Percentiles rank a stretch among this genome's conserved stretches.
These are phyloP conservation scores for Corrigiola litoralis DNA, from an alignment of 179 eudicot species.

Conservation along the genomic window DNA sequence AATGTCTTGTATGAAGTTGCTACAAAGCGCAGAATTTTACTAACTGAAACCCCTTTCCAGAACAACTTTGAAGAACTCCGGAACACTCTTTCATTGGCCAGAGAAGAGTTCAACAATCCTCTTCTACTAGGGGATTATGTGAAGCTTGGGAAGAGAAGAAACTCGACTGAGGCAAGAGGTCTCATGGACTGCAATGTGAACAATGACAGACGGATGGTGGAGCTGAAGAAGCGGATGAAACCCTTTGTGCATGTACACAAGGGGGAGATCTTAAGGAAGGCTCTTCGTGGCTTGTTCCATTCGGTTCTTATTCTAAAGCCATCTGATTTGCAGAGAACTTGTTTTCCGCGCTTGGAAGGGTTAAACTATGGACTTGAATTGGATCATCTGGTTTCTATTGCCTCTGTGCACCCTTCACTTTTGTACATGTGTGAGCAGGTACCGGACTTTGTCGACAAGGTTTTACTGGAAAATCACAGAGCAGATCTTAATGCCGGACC, in stretches of 20 bases:
- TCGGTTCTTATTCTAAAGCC: slow-evolving; percentile 47
- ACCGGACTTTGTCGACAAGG: background rate
- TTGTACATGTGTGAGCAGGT: background rate
- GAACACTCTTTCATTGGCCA: slow-evolving; percentile 29
- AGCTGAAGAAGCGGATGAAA: slow-evolving; percentile 29
- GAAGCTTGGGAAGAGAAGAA: background rate
- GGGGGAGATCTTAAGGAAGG: slow-evolving; percentile 26
- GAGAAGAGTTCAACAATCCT: slow-evolving; percentile 29
- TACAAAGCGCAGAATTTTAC: slow-evolving; percentile 34
- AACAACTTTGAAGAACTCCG: slow-evolving; percentile 39
- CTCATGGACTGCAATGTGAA: background rate
- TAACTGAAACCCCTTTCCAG: slow-evolving; percentile 47
- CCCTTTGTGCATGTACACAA: slow-evolving; percentile 59
- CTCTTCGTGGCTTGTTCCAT: slow-evolving; percentile 54
- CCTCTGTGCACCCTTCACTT: slow-evolving; percentile 32
- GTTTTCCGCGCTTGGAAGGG: slow-evolving; percentile 11
- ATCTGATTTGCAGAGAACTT: slow-evolving; percentile 32
- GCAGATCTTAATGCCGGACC: slow-evolving; percentile 25
- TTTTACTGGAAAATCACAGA: background rate
- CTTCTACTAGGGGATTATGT: background rate
- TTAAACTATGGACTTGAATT: slow-evolving; percentile 2
- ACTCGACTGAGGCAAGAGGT: background rate
- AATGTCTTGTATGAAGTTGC: slow-evolving; percentile 24
- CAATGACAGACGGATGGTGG: slow-evolving; percentile 13
- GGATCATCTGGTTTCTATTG: slow-evolving; percentile 21